Conservation (phyloP, 768 basidiomycete genomes). For the Rhizopogon vesiculosus region DNA sequence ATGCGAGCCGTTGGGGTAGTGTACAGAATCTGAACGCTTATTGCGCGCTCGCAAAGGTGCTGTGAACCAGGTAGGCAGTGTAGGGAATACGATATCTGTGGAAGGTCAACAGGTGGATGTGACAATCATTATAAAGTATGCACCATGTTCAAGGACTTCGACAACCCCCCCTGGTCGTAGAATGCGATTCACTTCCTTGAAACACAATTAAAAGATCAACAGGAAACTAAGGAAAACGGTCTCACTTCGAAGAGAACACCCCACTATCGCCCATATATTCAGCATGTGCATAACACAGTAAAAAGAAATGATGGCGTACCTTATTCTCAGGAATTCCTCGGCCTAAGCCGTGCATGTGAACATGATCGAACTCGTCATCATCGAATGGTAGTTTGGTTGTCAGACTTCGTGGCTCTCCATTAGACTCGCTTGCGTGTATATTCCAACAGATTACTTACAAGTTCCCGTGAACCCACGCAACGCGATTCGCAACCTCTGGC, state of each 20-base stretch:
- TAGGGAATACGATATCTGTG: slow-evolving; percentile 72
- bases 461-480: slow-evolving; percentile 74
- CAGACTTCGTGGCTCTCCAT: slow-evolving; percentile 36
- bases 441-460: slow-evolving; percentile 43
- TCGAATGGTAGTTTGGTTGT: slow-evolving; percentile 77
- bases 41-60: slow-evolving; percentile 55
- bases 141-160: slow-evolving; percentile 73
- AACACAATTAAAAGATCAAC: slow-evolving; percentile 1
- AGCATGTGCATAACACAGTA: slow-evolving; percentile 5
- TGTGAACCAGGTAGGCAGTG: slow-evolving; percentile 75
- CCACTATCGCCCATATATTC: slow-evolving; percentile 43
- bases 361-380: slow-evolving; percentile 78
- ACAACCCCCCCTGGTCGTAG: slow-evolving; percentile 65
- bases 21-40: slow-evolving; percentile 42
- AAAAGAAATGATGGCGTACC: slow-evolving; percentile 26
- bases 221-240: neutral
- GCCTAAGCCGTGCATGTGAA: slow-evolving; percentile 65
- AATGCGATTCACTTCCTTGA: slow-evolving; percentile 68
- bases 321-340: slow-evolving; percentile 74
- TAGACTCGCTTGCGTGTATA: neutral
- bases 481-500: slow-evolving; percentile 45
- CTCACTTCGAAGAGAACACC: slow-evolving; percentile 58
- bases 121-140: slow-evolving; percentile 6
- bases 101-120: neutral
- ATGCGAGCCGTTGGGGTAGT: slow-evolving; percentile 45